A percentile compares a stretch with the other conserved stretches of the same genome.
Conservation (phyloP, 139 green algal genomes). For the Haematococcus lacustris region DNA sequence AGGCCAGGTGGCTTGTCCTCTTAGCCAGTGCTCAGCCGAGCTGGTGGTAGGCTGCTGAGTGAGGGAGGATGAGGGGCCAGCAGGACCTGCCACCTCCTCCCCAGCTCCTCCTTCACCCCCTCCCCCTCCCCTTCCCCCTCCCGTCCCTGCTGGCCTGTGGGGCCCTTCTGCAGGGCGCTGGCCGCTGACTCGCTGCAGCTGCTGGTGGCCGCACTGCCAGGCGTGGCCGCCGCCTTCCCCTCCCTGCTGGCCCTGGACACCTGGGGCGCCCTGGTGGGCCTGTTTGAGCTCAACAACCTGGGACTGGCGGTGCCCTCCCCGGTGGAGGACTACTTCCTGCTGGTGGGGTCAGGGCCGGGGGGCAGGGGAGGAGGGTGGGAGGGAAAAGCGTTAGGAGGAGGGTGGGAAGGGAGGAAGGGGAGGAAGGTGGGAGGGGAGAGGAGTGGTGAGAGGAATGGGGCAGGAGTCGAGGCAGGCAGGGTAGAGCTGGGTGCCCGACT, state of each 20-base stretch:
- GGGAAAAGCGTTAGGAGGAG: too few relatives aligned
- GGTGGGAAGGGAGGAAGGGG: background rate
- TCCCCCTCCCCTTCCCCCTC: background rate
- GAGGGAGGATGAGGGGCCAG: background rate
- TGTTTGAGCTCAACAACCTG: slow-evolving; percentile 98
- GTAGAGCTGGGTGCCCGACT: background rate
- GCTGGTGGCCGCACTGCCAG: slow-evolving; percentile 34
- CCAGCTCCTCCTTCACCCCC: background rate
- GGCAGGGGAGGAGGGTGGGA: background rate
- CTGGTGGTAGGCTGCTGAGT: background rate
- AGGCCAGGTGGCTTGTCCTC: too few relatives aligned
- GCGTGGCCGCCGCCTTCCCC: background rate
- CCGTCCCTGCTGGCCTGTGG: too few relatives aligned
- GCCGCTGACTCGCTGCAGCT: slow-evolving; percentile 67
- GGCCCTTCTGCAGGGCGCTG: slow-evolving; percentile 39
- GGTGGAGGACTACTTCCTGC: slow-evolving; percentile 62
- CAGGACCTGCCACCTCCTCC: background rate
- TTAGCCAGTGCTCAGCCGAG: background rate
- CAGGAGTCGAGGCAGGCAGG: background rate
- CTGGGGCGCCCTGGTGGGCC: slow-evolving; percentile 70
- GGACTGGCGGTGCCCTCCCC: slow-evolving; percentile 52
- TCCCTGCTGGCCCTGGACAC: slow-evolving; percentile 4
- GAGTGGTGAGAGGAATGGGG: background rate
- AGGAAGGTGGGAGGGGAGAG: background rate
- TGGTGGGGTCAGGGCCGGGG: slow-evolving; percentile 4